Conservation (phyloP, 2,329 filamentous ascomycete species). For the Trichoderma arundinaceum region DNA sequence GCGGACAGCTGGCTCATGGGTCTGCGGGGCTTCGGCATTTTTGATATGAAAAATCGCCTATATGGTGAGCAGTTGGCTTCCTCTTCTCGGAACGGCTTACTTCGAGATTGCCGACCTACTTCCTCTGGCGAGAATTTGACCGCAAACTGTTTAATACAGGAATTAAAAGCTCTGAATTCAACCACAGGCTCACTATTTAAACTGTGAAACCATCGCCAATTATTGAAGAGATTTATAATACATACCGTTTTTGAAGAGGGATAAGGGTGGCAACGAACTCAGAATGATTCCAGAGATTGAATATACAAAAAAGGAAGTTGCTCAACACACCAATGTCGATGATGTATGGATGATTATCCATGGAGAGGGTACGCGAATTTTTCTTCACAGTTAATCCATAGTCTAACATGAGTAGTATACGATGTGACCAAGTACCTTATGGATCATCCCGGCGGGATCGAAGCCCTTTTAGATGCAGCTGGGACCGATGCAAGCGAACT, state of each 20-base stretch:
- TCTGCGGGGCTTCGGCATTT: conserved; percentile 11
- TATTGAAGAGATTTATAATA: neutral
- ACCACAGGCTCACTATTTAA: neutral
- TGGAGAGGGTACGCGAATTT: conserved; percentile 52
- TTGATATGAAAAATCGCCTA: neutral
- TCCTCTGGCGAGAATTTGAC: neutral
- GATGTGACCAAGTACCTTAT: conserved; percentile 62
- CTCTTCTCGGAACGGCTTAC: neutral
- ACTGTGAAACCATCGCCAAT: neutral
- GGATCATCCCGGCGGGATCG: conserved; percentile 74
- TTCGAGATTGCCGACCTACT: neutral
- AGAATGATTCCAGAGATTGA: conserved; percentile 1
- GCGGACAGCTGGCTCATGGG: neutral
- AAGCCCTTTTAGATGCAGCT: conserved; percentile 76
- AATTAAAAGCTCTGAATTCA: too few relatives aligned
- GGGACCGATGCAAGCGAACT: conserved; percentile 79
- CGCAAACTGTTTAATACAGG: too few relatives aligned
- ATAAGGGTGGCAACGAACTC: neutral
- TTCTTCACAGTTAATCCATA: conserved; percentile 37
- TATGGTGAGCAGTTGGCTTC: conserved; percentile 18
- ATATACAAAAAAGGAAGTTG: conserved; percentile 50
- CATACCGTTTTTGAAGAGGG: too few relatives aligned
- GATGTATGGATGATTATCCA: conserved; percentile 63
- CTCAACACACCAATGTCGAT: conserved; percentile 52
- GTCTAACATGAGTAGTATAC: conserved; percentile 53